A percentile compares a stretch with the other conserved stretches of the same genome.
phyloP scores from a whole-genome alignment of 441 rosid genomes.

The Mallotus japonicus region DNA sequence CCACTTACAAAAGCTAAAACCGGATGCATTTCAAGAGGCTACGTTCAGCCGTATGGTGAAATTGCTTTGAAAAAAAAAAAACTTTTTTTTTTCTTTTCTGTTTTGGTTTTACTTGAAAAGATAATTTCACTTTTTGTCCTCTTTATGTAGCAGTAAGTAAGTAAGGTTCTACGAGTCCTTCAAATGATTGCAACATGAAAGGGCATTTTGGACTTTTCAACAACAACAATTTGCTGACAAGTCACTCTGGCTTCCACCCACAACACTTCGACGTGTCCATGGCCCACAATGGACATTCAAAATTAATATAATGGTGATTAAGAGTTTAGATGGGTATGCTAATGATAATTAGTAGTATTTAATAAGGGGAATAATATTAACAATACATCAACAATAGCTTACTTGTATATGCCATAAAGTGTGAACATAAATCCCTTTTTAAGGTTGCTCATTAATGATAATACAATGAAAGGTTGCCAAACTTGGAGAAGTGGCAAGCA shows the following conservation, averaged over 20 bases:
- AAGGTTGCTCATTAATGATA: conserved; percentile 4
- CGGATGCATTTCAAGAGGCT: neutral
- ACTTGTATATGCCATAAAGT: neutral
- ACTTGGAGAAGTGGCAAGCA: conserved; percentile 11
- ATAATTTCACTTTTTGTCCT: conserved; percentile 19
- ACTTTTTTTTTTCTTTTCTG: neutral
- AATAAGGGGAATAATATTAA: neutral
- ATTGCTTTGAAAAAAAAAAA: neutral
- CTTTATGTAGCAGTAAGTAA: neutral
- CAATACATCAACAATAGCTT: conserved; percentile 7
- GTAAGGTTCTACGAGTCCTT: neutral
- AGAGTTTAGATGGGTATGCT: neutral
- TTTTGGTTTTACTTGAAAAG: conserved; percentile 1
- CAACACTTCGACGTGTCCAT: neutral
- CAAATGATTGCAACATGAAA: neutral
- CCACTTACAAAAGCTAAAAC: neutral
- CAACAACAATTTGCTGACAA: neutral
- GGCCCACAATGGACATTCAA: neutral
- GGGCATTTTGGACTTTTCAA: conserved; percentile 13
- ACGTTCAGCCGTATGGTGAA: neutral
- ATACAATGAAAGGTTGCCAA: conserved; percentile 3
- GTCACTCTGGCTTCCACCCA: conserved; percentile 18
- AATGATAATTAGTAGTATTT: neutral
- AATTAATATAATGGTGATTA: neutral
- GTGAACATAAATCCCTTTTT: conserved; percentile 2